phyloP scores from a whole-genome alignment of 345 rosid species.

The Eucalyptus erythrocorys region DNA sequence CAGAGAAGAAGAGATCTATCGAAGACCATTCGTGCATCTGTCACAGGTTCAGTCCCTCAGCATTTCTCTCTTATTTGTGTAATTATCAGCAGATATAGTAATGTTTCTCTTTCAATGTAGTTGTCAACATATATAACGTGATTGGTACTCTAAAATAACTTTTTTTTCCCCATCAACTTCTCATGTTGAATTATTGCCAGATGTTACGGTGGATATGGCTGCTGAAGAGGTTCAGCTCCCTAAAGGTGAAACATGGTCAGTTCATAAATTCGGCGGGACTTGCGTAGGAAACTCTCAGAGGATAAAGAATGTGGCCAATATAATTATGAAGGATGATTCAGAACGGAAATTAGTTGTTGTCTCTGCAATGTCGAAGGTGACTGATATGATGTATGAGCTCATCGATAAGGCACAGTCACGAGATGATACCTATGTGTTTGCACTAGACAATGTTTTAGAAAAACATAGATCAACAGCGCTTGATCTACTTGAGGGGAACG shows the following conservation, averaged over 20 bases:
- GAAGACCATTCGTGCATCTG: slow-evolving; percentile 25
- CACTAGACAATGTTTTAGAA: slow-evolving; percentile 64
- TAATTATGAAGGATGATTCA: slow-evolving; percentile 47
- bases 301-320: slow-evolving; percentile 74
- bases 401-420: slow-evolving; percentile 75
- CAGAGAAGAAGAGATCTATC: slow-evolving; percentile 18
- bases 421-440: slow-evolving; percentile 71
- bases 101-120: background rate
- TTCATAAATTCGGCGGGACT: slow-evolving; percentile 97
- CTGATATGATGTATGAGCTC: slow-evolving; percentile 98
- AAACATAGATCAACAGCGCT: slow-evolving; percentile 69
- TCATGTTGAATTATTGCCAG: slow-evolving; percentile 12
- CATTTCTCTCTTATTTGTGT: background rate
- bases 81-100: background rate
- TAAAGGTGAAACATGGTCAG: slow-evolving; percentile 74
- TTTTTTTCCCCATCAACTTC: background rate
- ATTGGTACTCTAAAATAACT: background rate
- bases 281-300: slow-evolving; percentile 88
- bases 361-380: slow-evolving; percentile 97
- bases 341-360: slow-evolving; percentile 85
- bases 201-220: slow-evolving; percentile 30
- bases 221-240: slow-evolving; percentile 38
- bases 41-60: slow-evolving; percentile 27
- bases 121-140: background rate
- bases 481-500: slow-evolving; percentile 79